Evolutionary conservation across 2,329 filamentous ascomycete genomes (phyloP), one percentile per base, ranked within the genome.

Genomic region (Diplodia mutila): DNA sequence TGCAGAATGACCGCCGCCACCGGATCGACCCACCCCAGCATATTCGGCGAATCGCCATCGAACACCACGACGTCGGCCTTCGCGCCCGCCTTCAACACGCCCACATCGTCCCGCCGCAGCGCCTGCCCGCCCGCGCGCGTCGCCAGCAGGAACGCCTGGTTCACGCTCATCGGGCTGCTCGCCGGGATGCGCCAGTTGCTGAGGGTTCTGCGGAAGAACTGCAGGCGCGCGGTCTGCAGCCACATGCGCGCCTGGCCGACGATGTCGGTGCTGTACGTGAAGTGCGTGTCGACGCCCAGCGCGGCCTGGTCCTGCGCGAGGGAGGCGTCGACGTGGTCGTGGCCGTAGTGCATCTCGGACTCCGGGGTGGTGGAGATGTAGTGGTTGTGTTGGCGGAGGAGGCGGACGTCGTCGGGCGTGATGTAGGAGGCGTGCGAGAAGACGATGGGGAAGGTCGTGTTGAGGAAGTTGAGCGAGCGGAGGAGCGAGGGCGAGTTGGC

Each of bases 301-400:
- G 84, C 75, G 1, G 80, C 81, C 69, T 87, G 85, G 71, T 88
- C 85, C 32, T 80, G 80, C 32, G 83, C 76, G 9, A 78, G 72
- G 65, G 83, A 78, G 21, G 76, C 79, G 46, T 75, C 72, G 1
- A 80, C 78, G 67, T 87, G 84, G 0, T 76, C 78, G 70, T 86
- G 84, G n/a, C 86, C 86, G 73, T 83, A 87, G 72, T 87, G 85
- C 79, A 86, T 83, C 71, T 88, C 86, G 0, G 84, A 86, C 71
- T 89, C 87, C 1, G 85, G 85, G 0, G 86, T 88, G 68, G 85
- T 85, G 63, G 85, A 85, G 51, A 88, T 75, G 75, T 84, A 84
- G 61, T 87, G 82, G 74, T 87, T 84, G 2, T 80, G 80, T 0
- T 74, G 68, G 12, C 84, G 83, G 0, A 88, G 79, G 0, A 85